Base-by-base conservation (phyloP, 2,329 filamentous ascomycete species). In the Fusarium goolgardi region DNA sequence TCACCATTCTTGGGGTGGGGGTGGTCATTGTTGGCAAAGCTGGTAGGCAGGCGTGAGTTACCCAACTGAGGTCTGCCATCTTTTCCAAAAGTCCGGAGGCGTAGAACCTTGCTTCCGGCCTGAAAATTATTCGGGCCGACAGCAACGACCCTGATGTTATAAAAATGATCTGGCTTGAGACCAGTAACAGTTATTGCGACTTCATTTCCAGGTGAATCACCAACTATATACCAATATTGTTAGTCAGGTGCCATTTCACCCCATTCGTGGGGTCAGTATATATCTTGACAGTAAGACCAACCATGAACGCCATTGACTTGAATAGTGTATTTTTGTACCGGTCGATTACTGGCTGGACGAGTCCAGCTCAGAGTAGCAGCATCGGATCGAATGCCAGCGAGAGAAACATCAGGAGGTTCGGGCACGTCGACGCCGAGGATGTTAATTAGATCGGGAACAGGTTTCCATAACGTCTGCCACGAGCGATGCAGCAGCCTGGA, bases 371-470 rank as follows among this genome's bases (percentile, higher is more conserved):
- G 85, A 31, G 94, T 92, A 32, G 96, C 92, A 58, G 94, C 92
- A 77, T 96, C 92, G 29, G 92, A 86, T 71, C 91, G 92, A 73
- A 99, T 96, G 67, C 92, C 93, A 56, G 95, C 93, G 34, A 99
- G 88, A 53, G 94, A 97, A 40, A 98, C 91, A 76, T 94, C 90
- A 53, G 96, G 96, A 25, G 93, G 86, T 66, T 94, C 90, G 64
- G 96, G 96, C 52, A 99, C 95, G 76, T 99, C 96, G 77, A 98
- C 90, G 62, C 95, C 94, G 47, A 99, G 88, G 50, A 97, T 92
- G 72, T 90, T 90, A 73, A 98, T 94, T 47, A 99, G 88, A 68
- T 97, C 90, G 59, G 95, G 92, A 58, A 97, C 93, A 25, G 95
- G 94, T 73, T 95, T 97, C 80, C 92, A 91, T 55, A 97, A 85